Base-by-base conservation (phyloP, 768 basidiomycete species). In the Lactifluus volemus region DNA sequence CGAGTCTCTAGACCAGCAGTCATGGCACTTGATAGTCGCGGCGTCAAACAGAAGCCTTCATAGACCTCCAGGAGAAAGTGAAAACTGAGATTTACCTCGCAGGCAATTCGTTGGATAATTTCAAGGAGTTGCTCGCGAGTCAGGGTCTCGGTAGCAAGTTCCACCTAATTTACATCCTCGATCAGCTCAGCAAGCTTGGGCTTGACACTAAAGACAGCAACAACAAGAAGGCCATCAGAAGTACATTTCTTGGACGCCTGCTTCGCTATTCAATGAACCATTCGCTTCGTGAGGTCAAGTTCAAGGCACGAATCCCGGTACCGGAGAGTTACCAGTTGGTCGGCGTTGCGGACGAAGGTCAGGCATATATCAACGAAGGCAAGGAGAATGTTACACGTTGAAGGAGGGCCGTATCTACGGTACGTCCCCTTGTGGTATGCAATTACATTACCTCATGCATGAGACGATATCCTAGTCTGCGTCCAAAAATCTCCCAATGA, bases 291-390 rank as follows among this genome's bases (percentile, higher is more conserved):
- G 82, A 83, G 48, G 82, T 93, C 65, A 92, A 92, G 67, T 83
- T 87, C 66, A 75, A 78, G 44, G 92, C 91, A 0, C 77, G 89
- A 9, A 88, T 95, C 29, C 82, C 78, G 3, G 78, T 95, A 7
- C 84, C 84, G 0, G 72, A 83, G 0, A 84, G 84, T 60, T 83
- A 82, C 59, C 76, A 84, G 32, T 76, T 95, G 0, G 87, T 92
- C 9, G 92, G 92, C 0, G 81, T 92, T 5, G 86, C 89, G 2
- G 92, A 95, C 67, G 89, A 93, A 71, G 89, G 89, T 8, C 41
- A n/a, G 19, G 60, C 55, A 4, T 61, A 61, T 14, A 56, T 61
- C 3, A 21, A 56, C 2, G 65, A 61, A 30, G 65, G 63, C 1
- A 36, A 60, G 5, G 47, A 57, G 1, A 49, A 57, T 0, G 63